Conservation (phyloP, 768 basidiomycete genomes). For the Multifurca ochricompacta region DNA sequence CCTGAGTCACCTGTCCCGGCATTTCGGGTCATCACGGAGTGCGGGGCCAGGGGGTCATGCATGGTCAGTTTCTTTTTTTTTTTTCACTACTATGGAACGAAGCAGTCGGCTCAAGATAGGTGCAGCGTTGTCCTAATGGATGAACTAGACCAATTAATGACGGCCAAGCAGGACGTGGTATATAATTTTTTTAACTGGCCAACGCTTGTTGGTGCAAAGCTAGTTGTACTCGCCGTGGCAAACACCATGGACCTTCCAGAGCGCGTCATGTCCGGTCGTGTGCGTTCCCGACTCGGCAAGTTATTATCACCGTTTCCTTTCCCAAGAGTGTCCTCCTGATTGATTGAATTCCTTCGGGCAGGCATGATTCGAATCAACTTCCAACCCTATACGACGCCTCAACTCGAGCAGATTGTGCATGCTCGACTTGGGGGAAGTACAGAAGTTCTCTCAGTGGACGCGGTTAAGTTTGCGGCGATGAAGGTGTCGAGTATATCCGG, state of each 20-base stretch:
- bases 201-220: slow-evolving; percentile 75
- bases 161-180: slow-evolving; percentile 93
- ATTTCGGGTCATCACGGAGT: slow-evolving; percentile 61
- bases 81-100: slow-evolving; percentile 2
- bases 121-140: slow-evolving; percentile 93
- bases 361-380: slow-evolving; percentile 92
- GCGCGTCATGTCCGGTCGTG: slow-evolving; percentile 84
- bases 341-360: too few relatives aligned
- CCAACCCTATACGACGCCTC: slow-evolving; percentile 72
- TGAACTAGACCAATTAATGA: slow-evolving; percentile 94
- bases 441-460: slow-evolving; percentile 56
- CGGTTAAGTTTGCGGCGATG: slow-evolving; percentile 78
- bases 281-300: slow-evolving; percentile 84
- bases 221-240: slow-evolving; percentile 94
- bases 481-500: slow-evolving; percentile 78
- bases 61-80: slow-evolving; percentile 48
- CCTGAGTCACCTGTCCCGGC: slow-evolving; percentile 62
- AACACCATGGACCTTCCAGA: slow-evolving; percentile 99
- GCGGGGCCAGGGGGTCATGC: slow-evolving; percentile 80
- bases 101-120: slow-evolving; percentile 4
- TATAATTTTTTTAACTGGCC: slow-evolving; percentile 99
- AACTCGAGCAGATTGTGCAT: slow-evolving; percentile 81
- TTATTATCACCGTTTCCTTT: not conserved
- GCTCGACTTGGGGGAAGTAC: slow-evolving; percentile 57
- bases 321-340: not conserved